Conservation (phyloP, 805 yeast genomes). For the Hemisphaericaspora nanyangensis region DNA sequence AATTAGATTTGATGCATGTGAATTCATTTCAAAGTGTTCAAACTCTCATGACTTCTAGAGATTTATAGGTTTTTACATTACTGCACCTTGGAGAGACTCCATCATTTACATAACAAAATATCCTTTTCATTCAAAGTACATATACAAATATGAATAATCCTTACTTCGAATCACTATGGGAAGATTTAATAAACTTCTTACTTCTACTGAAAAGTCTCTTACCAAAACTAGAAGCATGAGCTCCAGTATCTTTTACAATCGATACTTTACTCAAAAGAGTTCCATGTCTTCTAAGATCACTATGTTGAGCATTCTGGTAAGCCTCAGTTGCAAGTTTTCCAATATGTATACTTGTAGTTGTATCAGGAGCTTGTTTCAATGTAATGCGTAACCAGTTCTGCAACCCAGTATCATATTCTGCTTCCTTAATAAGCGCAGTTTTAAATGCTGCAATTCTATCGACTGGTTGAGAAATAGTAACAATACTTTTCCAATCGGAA, state of each 20-base stretch:
- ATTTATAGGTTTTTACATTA: too few relatives aligned
- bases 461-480: slow-evolving; percentile 36
- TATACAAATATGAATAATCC: too few relatives aligned
- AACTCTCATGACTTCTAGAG: too few relatives aligned
- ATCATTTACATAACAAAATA: too few relatives aligned
- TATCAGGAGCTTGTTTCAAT: slow-evolving; percentile 29
- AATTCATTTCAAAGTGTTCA: too few relatives aligned
- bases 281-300: slow-evolving; percentile 48
- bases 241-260: slow-evolving; percentile 45
- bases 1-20: too few relatives aligned
- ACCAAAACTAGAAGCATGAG: slow-evolving; percentile 51
- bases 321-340: slow-evolving; percentile 61
- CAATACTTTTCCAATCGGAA: slow-evolving; percentile 40
- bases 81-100: too few relatives aligned
- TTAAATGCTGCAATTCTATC: slow-evolving; percentile 40
- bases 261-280: slow-evolving; percentile 46
- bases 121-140: too few relatives aligned
- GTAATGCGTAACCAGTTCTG: slow-evolving; percentile 51
- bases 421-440: slow-evolving; percentile 41
- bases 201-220: slow-evolving; percentile 56
- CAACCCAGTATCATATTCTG: slow-evolving; percentile 53
- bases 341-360: slow-evolving; percentile 35
- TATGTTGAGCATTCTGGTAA: slow-evolving; percentile 59
- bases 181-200: slow-evolving; percentile 38
- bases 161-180: not conserved